phyloP scores from a whole-genome alignment of 2,329 filamentous ascomycete genomes.

The Colletotrichum sp. region DNA sequence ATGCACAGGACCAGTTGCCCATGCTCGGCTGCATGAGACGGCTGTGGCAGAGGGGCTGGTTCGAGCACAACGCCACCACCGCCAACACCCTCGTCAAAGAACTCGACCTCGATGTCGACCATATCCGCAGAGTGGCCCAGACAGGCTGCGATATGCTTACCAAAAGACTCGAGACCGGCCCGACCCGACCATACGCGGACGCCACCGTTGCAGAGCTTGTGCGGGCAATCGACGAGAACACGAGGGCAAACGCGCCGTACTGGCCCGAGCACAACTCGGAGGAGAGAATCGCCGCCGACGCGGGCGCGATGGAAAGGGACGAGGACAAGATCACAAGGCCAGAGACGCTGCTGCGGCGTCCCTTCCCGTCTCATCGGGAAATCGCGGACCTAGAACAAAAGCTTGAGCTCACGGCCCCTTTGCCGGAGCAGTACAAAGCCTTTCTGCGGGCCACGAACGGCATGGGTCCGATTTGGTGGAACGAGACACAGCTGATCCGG shows the following conservation, averaged over 20 bases:
- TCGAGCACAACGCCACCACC: not conserved
- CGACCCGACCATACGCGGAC: not conserved
- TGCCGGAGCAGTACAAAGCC: not conserved
- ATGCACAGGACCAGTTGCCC: not conserved
- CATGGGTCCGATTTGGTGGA: not conserved
- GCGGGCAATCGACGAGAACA: not conserved
- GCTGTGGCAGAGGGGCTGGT: not conserved
- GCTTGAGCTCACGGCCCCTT: not conserved
- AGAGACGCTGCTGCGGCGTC: not conserved
- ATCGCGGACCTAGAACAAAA: not conserved
- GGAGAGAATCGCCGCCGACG: not conserved
- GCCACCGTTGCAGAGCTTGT: not conserved
- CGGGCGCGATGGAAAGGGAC: not conserved
- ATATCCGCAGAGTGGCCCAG: not conserved
- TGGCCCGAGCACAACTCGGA: not conserved
- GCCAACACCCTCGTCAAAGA: not conserved
- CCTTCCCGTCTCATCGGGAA: not conserved
- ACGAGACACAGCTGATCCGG: not conserved
- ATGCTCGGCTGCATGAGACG: conserved; percentile 1
- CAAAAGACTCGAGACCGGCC: not conserved
- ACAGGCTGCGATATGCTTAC: not conserved
- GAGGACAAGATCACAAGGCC: not conserved
- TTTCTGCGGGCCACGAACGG: not conserved
- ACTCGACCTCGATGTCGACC: not conserved
- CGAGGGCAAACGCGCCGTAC: not conserved